Conservation (phyloP, 78 protist species). For the Dictyostelium citrinum region DNA sequence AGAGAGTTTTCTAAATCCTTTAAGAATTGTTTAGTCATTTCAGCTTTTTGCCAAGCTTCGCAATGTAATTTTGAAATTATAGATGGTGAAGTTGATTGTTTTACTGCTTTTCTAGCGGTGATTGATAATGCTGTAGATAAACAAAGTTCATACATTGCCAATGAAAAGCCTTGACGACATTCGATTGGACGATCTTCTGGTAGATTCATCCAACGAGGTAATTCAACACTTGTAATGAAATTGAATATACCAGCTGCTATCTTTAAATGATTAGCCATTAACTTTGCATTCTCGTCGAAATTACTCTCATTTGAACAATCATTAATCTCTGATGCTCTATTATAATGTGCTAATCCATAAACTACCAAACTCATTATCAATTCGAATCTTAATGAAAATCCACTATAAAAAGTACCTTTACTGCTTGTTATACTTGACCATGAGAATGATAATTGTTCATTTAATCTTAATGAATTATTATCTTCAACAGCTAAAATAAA, state of each 20-base stretch:
- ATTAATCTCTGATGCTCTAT: constrained; percentile 51
- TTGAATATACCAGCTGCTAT: constrained; percentile 67
- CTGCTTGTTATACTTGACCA: constrained; percentile 22
- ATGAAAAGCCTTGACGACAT: neutral
- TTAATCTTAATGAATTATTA: constrained; percentile 43
- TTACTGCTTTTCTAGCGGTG: constrained; percentile 39
- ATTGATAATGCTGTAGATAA: constrained; percentile 22
- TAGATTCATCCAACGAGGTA: constrained; percentile 36
- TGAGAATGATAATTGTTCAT: constrained; percentile 51
- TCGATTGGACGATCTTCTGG: constrained; percentile 39
- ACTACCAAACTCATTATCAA: constrained; percentile 36
- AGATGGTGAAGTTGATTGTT: neutral
- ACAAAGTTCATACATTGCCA: constrained; percentile 32
- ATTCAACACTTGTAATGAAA: constrained; percentile 44
- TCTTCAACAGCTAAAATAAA: constrained; percentile 2
- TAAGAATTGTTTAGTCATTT: constrained; percentile 27
- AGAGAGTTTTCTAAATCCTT: constrained; percentile 3
- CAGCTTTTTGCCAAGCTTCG: constrained; percentile 51
- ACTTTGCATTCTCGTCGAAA: constrained; percentile 62
- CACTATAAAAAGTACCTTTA: constrained; percentile 9
- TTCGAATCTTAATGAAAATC: constrained; percentile 56
- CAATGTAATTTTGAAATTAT: constrained; percentile 35
- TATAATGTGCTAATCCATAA: constrained; percentile 47
- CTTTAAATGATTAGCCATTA: constrained; percentile 57
- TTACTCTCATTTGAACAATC: constrained; percentile 11